A percentile compares a stretch with the other conserved stretches of the same genome.
Evolutionary conservation across 2,329 filamentous ascomycete species (phyloP).

Genomic region (Diaporthe citri): DNA sequence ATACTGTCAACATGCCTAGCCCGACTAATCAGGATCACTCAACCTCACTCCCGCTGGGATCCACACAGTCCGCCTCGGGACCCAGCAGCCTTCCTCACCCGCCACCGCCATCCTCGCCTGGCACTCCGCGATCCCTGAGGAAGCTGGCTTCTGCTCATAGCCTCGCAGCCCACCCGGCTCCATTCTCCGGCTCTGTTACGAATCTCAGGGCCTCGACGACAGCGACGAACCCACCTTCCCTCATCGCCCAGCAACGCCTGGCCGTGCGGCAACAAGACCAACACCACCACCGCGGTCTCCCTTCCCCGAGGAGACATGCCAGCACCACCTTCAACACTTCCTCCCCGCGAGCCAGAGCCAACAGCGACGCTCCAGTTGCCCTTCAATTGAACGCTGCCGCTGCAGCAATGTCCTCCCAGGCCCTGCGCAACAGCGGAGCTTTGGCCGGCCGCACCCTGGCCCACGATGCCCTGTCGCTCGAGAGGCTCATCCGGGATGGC

Average conservation of each 20-base stretch:
- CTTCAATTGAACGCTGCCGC: slow-evolving; percentile 43
- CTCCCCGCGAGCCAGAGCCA: slow-evolving; percentile 73
- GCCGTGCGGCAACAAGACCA: slow-evolving; percentile 61
- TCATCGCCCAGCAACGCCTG: slow-evolving; percentile 74
- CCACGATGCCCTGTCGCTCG: slow-evolving; percentile 73
- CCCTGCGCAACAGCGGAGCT: slow-evolving; percentile 40
- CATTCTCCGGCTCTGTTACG: slow-evolving; percentile 50
- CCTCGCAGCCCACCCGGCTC: slow-evolving; percentile 51
- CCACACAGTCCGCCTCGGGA: slow-evolving; percentile 30
- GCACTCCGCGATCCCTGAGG: slow-evolving; percentile 73
- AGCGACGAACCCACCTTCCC: slow-evolving; percentile 59
- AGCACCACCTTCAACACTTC: slow-evolving; percentile 54
- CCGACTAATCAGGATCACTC: slow-evolving; percentile 44
- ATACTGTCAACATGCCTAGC: slow-evolving; percentile 46
- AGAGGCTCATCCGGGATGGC: slow-evolving; percentile 83
- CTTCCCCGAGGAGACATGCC: slow-evolving; percentile 53
- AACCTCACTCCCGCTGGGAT: slow-evolving; percentile 35
- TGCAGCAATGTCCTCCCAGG: slow-evolving; percentile 40
- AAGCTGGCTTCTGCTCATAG: slow-evolving; percentile 83
- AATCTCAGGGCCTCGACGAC: slow-evolving; percentile 55
- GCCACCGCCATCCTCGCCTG: slow-evolving; percentile 69
- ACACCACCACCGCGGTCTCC: slow-evolving; percentile 47
- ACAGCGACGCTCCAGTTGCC: slow-evolving; percentile 73
- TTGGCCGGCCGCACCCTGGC: slow-evolving; percentile 57
- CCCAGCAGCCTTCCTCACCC: slow-evolving; percentile 51